phyloP scores from a whole-genome alignment of 2,329 filamentous ascomycete genomes.

The Cytospora chrysosperma region DNA sequence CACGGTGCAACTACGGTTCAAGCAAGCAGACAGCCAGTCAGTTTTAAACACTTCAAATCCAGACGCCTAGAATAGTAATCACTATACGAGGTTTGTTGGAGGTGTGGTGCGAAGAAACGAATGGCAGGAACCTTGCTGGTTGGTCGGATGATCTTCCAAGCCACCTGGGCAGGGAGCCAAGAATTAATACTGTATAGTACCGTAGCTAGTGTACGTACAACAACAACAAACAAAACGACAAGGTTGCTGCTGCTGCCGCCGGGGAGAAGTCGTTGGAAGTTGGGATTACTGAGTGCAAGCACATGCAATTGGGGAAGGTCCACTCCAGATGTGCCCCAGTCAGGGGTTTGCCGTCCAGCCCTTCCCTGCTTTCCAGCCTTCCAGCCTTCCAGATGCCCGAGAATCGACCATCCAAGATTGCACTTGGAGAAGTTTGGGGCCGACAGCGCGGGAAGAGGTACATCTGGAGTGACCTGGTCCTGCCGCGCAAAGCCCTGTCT shows the following conservation, averaged over 20 bases:
- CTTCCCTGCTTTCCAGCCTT: not conserved
- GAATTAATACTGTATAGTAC: too few species aligned
- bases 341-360: not conserved
- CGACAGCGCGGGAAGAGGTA: not conserved
- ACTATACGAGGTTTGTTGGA: not conserved
- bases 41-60: not conserved
- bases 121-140: not conserved
- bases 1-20: not conserved
- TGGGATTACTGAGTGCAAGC: not conserved
- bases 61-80: not conserved
- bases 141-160: too few species aligned
- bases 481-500: not conserved
- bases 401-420: not conserved
- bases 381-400: not conserved
- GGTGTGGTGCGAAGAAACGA: not conserved
- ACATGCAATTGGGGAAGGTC: not conserved
- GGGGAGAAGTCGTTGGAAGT: not conserved
- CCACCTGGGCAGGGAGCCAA: too few species aligned
- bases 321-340: not conserved
- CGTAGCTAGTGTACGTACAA: too few species aligned
- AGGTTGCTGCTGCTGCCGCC: not conserved
- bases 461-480: not conserved
- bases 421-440: not conserved
- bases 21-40: not conserved
- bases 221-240: not conserved